These are phyloP conservation scores for Aspergillus intermedius DNA, from an alignment of 2,329 filamentous ascomycete genomes.

Conservation along the genomic window DNA sequence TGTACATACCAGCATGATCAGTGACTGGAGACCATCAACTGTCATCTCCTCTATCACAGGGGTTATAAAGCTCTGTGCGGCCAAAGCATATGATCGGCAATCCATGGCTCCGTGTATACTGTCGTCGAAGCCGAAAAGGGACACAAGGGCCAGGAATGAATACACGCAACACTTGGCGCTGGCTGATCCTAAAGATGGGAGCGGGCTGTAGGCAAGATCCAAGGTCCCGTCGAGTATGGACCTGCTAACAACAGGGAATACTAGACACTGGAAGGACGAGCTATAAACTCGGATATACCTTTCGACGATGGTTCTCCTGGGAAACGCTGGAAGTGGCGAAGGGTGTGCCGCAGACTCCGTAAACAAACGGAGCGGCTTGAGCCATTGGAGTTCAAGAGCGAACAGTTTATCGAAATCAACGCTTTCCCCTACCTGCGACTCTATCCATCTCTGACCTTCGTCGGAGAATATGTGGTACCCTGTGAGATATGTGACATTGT, in stretches of 20 bases:
- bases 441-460: constrained; percentile 3
- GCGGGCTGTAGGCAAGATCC: constrained; percentile 7
- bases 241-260: constrained; percentile 10
- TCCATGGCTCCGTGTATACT: constrained; percentile 3
- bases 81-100: constrained; percentile 7
- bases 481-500: not conserved
- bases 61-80: constrained; percentile 3
- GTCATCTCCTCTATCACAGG: constrained; percentile 10
- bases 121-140: constrained; percentile 6
- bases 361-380: not conserved
- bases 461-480: not conserved
- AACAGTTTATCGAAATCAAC: constrained; percentile 1
- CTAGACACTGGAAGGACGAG: constrained; percentile 7
- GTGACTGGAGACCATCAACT: constrained; percentile 7
- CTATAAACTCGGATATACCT: constrained; percentile 2
- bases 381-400: constrained; percentile 1
- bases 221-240: constrained; percentile 4
- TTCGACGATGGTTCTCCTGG: constrained; percentile 1
- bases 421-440: constrained; percentile 1
- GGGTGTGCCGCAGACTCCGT: not conserved
- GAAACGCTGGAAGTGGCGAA: not conserved
- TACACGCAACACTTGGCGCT: constrained; percentile 10
- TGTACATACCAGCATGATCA: constrained; percentile 8
- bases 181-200: not conserved
- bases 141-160: constrained; percentile 3